These are phyloP conservation scores for Binderoboletus segoi DNA, from an alignment of 1,284 basidiomycete genomes.

Conservation along the genomic window DNA sequence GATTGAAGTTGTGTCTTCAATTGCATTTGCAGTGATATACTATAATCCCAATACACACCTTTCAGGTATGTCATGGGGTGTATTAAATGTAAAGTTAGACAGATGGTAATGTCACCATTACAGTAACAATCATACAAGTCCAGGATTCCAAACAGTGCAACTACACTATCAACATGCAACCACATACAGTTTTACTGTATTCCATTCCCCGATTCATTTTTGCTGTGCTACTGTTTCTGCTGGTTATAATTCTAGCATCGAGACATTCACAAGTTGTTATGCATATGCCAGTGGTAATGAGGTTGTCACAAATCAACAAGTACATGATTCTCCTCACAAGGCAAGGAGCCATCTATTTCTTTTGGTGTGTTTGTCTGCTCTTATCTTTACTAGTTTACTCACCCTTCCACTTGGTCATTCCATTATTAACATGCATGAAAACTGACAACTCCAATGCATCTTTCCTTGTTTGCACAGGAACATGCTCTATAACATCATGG, in stretches of 20 bases:
- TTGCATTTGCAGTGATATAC: neutral
- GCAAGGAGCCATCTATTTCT: neutral
- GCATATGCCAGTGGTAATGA: neutral
- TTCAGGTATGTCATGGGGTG: conserved; percentile 5
- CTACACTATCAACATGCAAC: neutral
- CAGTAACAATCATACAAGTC: neutral
- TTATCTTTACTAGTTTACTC: neutral
- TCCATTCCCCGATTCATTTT: neutral
- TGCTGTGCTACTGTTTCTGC: neutral
- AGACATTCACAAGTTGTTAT: neutral
- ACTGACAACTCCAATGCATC: no score
- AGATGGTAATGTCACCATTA: neutral
- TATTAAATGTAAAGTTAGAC: no score
- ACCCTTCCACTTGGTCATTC: no score
- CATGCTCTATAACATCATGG: neutral
- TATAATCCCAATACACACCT: neutral
- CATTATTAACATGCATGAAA: no score
- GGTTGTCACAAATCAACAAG: neutral
- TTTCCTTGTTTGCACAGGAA: neutral
- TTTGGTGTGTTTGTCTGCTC: neutral
- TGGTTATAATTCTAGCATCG: neutral
- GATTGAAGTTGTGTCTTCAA: neutral
- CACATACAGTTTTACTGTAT: neutral
- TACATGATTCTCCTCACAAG: neutral
- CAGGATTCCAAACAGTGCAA: neutral